These are phyloP conservation scores for Tuber umbilicatum DNA, from an alignment of 495 filamentous ascomycete genomes.

Conservation along the genomic window DNA sequence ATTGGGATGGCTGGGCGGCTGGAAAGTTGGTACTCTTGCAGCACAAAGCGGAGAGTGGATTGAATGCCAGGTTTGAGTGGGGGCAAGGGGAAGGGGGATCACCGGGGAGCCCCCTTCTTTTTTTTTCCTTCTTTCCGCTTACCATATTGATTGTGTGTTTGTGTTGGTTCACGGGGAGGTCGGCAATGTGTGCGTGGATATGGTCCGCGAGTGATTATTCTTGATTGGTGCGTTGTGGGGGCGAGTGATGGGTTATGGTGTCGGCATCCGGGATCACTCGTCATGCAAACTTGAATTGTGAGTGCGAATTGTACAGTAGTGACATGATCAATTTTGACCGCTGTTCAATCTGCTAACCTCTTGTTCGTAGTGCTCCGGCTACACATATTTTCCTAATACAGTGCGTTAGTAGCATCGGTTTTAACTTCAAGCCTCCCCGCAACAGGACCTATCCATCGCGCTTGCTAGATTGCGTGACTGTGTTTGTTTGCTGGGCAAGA, in stretches of 20 bases:
- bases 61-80: not conserved
- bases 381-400: not conserved
- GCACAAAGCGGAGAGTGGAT: not conserved
- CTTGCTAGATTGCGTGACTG: not conserved
- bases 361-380: not conserved
- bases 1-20: not conserved
- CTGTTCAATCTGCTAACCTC: not conserved
- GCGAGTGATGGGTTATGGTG: constrained; percentile 2
- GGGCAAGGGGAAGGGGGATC: not conserved
- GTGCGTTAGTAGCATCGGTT: not conserved
- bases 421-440: not conserved
- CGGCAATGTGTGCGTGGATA: not conserved
- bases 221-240: not conserved
- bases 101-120: not conserved
- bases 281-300: not conserved
- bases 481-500: not conserved
- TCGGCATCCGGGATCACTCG: not conserved
- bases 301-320: not conserved
- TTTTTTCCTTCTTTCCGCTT: not conserved
- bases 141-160: not conserved
- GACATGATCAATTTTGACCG: not conserved
- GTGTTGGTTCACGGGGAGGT: not conserved
- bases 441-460: not conserved
- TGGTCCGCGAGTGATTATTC: not conserved
- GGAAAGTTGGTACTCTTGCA: not conserved